A percentile compares a stretch with the other conserved stretches of the same genome.
Evolutionary conservation across 2,329 filamentous ascomycete species (phyloP).

Genomic region (Hortaea sp.): DNA sequence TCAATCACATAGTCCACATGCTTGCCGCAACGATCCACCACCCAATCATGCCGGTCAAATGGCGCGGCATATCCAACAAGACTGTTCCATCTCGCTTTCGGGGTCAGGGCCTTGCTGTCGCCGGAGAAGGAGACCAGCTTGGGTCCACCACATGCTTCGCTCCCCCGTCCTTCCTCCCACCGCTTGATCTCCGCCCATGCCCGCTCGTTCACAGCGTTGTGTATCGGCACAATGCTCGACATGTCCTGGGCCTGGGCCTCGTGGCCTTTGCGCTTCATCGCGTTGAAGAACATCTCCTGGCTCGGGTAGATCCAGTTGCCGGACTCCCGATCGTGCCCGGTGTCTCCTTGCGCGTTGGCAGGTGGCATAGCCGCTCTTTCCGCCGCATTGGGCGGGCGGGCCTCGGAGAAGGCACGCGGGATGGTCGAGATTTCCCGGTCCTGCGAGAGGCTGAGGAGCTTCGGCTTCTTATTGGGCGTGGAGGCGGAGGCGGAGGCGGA

Average conservation of each 20-base stretch:
- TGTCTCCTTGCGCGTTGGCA: constrained; percentile 71
- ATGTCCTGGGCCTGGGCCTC: constrained; percentile 64
- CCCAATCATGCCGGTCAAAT: constrained; percentile 96
- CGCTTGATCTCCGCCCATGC: constrained; percentile 85
- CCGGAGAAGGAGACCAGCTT: constrained; percentile 77
- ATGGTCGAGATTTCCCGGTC: constrained; percentile 72
- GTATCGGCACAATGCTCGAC: constrained; percentile 86
- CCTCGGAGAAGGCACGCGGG: constrained; percentile 36
- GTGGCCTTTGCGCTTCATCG: constrained; percentile 85
- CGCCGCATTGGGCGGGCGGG: constrained; percentile 27
- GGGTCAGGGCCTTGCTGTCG: constrained; percentile 53
- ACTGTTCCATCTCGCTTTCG: constrained; percentile 72
- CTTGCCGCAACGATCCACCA: constrained; percentile 80
- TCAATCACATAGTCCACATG: constrained; percentile 94
- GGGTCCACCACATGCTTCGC: constrained; percentile 64
- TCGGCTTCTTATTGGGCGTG: neutral
- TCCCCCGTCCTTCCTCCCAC: constrained; percentile 65
- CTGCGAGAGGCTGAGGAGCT: constrained; percentile 41
- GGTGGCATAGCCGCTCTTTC: constrained; percentile 28
- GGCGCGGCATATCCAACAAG: constrained; percentile 80
- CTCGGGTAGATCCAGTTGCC: constrained; percentile 98
- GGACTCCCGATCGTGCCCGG: constrained; percentile 54
- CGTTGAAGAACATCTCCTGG: constrained; percentile 96
- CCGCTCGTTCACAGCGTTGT: constrained; percentile 96
- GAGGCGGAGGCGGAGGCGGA: constrained; percentile 6